These are phyloP conservation scores for Scheffersomyces insectosa DNA, from an alignment of 1,139 yeast species.

Conservation along the genomic window DNA sequence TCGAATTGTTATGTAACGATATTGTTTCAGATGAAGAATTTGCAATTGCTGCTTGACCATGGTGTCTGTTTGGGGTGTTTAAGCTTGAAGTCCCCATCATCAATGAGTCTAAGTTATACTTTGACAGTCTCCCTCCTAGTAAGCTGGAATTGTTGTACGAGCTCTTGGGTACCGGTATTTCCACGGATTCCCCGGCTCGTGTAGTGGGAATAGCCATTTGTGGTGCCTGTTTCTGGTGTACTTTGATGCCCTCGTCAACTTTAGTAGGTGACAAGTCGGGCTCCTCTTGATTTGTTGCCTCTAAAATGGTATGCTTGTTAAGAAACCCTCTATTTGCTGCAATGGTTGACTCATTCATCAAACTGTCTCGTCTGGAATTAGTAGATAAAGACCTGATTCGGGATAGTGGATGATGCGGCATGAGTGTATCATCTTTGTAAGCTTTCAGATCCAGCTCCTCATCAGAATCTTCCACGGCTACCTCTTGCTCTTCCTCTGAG, in stretches of 20 bases:
- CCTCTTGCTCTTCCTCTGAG: slow-evolving; percentile 15
- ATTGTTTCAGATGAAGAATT: not conserved
- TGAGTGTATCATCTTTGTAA: slow-evolving; percentile 16
- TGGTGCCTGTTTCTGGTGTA: slow-evolving; percentile 64
- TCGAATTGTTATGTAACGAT: slow-evolving; percentile 5
- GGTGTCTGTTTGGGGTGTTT: not conserved
- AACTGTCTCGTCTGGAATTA: slow-evolving; percentile 23
- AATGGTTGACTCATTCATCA: slow-evolving; percentile 10
- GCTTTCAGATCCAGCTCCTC: not conserved
- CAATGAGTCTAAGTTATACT: not conserved
- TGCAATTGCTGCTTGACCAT: not conserved
- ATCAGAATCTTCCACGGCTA: slow-evolving; percentile 8
- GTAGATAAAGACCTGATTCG: slow-evolving; percentile 34
- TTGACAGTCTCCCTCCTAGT: not conserved
- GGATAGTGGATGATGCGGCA: slow-evolving; percentile 30
- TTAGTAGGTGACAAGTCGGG: slow-evolving; percentile 4
- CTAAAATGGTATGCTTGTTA: slow-evolving; percentile 9
- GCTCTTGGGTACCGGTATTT: slow-evolving; percentile 55
- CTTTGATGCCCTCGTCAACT: slow-evolving; percentile 12
- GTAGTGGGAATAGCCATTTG: slow-evolving; percentile 84
- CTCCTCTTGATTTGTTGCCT: slow-evolving; percentile 1
- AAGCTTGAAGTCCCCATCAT: not conserved
- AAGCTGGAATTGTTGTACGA: slow-evolving; percentile 19
- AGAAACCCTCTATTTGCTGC: slow-evolving; percentile 16
- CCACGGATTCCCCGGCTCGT: slow-evolving; percentile 74